Evolutionary conservation across 1,284 basidiomycete genomes (phyloP).

Genomic region (Spongispora temasekensis): DNA sequence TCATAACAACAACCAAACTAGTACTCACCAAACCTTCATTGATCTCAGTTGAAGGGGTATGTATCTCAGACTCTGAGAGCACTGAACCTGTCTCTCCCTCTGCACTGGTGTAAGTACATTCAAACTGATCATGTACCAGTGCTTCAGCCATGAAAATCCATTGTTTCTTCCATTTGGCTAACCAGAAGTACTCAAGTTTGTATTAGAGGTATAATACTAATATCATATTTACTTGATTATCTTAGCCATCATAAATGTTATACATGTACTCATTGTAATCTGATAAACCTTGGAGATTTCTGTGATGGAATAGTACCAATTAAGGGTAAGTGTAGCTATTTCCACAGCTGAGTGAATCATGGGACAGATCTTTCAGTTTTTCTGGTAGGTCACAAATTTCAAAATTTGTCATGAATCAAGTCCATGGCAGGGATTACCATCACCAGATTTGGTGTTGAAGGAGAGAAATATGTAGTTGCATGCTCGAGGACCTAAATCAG

Average conservation of each 20-base stretch:
- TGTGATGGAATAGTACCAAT: not conserved
- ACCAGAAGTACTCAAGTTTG: not conserved
- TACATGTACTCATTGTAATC: not conserved
- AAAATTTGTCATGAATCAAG: not conserved
- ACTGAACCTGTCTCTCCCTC: not conserved
- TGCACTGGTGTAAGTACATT: constrained; percentile 1
- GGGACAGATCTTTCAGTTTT: not conserved
- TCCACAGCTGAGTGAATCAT: not conserved
- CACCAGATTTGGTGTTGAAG: not conserved
- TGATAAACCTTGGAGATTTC: not conserved
- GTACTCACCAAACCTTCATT: not conserved
- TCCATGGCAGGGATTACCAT: not conserved
- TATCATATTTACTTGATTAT: not conserved
- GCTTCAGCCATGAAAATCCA: not conserved
- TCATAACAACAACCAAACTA: not conserved
- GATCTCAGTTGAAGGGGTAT: not conserved
- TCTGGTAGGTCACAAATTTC: not conserved
- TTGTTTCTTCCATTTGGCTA: not conserved
- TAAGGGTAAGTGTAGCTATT: not conserved
- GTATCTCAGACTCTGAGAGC: not conserved
- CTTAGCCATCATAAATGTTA: not conserved
- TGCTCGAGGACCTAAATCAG: not conserved
- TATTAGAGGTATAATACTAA: not conserved
- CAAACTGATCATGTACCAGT: not conserved
- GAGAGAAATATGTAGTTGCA: not conserved